A percentile compares a stretch with the other conserved stretches of the same genome.
Evolutionary conservation across 2,329 filamentous ascomycete genomes (phyloP).

Genomic region (Onygena corvina): DNA sequence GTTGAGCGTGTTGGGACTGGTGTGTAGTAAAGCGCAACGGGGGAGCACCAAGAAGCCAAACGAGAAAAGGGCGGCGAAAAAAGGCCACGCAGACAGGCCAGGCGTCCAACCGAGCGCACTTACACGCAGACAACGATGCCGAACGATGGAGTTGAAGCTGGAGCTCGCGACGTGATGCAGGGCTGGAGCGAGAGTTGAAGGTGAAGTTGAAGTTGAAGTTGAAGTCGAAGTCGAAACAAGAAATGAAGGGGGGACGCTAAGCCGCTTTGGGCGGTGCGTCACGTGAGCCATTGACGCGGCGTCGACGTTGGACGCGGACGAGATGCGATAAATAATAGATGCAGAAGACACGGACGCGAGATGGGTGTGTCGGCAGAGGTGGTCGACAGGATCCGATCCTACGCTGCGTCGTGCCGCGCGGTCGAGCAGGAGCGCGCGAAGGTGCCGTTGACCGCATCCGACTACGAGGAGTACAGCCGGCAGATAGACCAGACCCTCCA

Average conservation of each 20-base stretch:
- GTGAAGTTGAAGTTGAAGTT: conserved; percentile 9
- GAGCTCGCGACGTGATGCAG: conserved; percentile 6
- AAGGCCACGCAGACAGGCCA: neutral
- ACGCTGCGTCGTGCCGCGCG: conserved; percentile 25
- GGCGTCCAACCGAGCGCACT: conserved; percentile 10
- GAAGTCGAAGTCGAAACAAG: conserved; percentile 11
- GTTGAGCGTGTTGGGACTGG: neutral
- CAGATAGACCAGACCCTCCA: conserved; percentile 53
- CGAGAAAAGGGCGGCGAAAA: conserved; percentile 2
- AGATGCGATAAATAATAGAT: neutral
- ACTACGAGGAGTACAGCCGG: conserved; percentile 26
- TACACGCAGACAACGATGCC: neutral
- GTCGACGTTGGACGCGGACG: conserved; percentile 9
- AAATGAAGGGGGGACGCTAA: neutral
- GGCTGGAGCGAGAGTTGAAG: conserved; percentile 9
- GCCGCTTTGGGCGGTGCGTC: conserved; percentile 8
- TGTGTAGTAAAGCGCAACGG: neutral
- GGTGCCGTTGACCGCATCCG: conserved; percentile 21
- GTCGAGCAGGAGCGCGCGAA: conserved; percentile 25
- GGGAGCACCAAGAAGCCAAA: conserved; percentile 1
- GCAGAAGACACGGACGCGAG: neutral
- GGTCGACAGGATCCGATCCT: conserved; percentile 16
- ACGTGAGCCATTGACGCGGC: neutral
- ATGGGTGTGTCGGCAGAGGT: conserved; percentile 12
- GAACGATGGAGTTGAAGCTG: neutral